Evolutionary conservation across 2,329 filamentous ascomycete species (phyloP).

Genomic region (Sphaerostilbella broomeana): DNA sequence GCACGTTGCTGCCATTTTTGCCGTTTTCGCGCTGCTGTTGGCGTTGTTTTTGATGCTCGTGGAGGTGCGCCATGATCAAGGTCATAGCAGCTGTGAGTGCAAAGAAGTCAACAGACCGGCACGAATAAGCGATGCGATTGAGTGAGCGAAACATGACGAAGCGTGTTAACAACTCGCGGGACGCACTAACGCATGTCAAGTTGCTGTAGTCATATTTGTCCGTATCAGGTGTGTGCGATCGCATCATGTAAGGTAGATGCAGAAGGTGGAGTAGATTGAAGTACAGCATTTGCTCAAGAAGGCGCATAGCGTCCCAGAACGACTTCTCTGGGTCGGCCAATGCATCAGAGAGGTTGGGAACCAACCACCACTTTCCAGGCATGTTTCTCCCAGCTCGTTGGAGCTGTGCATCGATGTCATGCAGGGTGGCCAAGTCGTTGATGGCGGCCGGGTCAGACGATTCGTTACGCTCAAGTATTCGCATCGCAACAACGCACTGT

Average conservation of each 20-base stretch:
- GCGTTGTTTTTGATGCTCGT: slow-evolving; percentile 19
- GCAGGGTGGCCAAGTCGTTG: slow-evolving; percentile 21
- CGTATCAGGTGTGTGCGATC: slow-evolving; percentile 11
- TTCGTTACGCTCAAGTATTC: slow-evolving; percentile 34
- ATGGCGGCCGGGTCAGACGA: slow-evolving; percentile 11
- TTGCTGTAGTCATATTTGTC: slow-evolving; percentile 26
- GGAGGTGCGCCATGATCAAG: slow-evolving; percentile 32
- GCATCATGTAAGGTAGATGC: slow-evolving; percentile 34
- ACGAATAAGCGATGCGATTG: slow-evolving; percentile 25
- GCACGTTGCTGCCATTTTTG: too few relatives aligned
- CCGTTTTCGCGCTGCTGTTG: too few relatives aligned
- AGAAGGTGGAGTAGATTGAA: slow-evolving; percentile 33
- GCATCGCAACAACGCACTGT: slow-evolving; percentile 25
- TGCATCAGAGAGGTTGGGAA: slow-evolving; percentile 22
- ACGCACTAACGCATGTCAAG: slow-evolving; percentile 31
- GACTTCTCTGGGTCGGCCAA: slow-evolving; percentile 17
- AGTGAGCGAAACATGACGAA: slow-evolving; percentile 29
- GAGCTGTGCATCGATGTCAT: slow-evolving; percentile 28
- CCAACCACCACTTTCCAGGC: slow-evolving; percentile 31
- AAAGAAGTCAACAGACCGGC: slow-evolving; percentile 32
- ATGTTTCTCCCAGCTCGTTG: slow-evolving; percentile 24
- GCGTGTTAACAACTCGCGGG: slow-evolving; percentile 32
- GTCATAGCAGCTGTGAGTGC: slow-evolving; percentile 32
- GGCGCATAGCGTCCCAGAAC: slow-evolving; percentile 25
- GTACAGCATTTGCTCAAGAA: slow-evolving; percentile 31